Percentiles rank a stretch among this genome's conserved stretches.
phyloP scores from a whole-genome alignment of 179 eudicot genomes.

The Beta corolliflora region DNA sequence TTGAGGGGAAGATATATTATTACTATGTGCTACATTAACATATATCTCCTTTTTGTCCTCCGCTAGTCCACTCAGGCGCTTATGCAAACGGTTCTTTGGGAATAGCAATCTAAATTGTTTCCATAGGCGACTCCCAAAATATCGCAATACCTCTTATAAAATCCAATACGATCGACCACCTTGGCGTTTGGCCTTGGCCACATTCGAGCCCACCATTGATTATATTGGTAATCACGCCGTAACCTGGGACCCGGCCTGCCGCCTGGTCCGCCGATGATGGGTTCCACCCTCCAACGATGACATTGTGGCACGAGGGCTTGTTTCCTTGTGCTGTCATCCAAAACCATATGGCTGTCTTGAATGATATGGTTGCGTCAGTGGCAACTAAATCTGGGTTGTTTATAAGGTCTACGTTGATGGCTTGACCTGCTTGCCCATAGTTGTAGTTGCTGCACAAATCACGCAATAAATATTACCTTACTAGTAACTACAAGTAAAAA shows the following conservation, averaged over 20 bases:
- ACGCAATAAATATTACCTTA: too few species aligned
- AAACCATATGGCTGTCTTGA: conserved; percentile 39
- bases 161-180: conserved; percentile 42
- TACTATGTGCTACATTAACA: too few species aligned
- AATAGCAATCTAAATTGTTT: conserved; percentile 34
- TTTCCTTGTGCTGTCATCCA: conserved; percentile 38
- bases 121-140: conserved; percentile 39
- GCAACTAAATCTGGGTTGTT: conserved; percentile 42
- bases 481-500: too few species aligned
- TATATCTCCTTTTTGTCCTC: too few species aligned
- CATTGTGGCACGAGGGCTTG: conserved; percentile 36
- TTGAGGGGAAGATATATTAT: too few species aligned
- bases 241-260: conserved; percentile 38
- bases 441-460: conserved; percentile 41
- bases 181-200: conserved; percentile 29
- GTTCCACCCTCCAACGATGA: conserved; percentile 31
- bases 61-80: too few species aligned
- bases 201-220: conserved; percentile 45
- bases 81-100: conserved; percentile 28
- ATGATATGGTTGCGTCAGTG: conserved; percentile 34
- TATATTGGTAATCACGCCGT: conserved; percentile 40
- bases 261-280: conserved; percentile 32
- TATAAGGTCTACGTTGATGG: conserved; percentile 27
- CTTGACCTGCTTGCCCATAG: conserved; percentile 30
- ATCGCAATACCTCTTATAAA: conserved; percentile 43